These are phyloP conservation scores for Pseudogymnoascus sp. DNA, from an alignment of 2,329 filamentous ascomycete species.

Conservation along the genomic window DNA sequence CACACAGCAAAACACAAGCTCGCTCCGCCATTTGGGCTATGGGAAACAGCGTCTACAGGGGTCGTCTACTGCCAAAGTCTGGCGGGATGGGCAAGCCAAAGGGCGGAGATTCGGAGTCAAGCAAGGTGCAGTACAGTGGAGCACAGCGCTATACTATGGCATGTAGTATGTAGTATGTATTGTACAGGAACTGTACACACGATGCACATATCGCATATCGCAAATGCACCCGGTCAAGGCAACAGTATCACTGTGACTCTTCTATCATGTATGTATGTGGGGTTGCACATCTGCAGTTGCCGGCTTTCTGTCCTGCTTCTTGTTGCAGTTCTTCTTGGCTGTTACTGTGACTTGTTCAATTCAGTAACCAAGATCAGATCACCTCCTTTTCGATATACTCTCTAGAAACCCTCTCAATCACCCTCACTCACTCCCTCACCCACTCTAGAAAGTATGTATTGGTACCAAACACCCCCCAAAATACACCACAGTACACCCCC, in stretches of 20 bases:
- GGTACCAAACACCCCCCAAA: neutral
- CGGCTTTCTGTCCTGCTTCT: neutral
- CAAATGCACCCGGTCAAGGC: neutral
- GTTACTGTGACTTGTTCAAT: neutral
- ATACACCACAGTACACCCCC: neutral
- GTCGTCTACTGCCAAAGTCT: neutral
- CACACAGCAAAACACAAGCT: neutral
- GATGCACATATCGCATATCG: neutral
- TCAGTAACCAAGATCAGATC: neutral
- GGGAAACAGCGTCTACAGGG: neutral
- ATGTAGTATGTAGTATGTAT: neutral
- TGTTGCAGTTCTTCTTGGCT: neutral
- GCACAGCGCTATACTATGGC: neutral
- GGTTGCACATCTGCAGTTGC: neutral
- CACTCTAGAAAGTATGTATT: neutral
- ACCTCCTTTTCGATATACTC: neutral
- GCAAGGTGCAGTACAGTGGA: neutral
- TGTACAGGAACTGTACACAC: neutral
- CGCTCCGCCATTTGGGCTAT: neutral
- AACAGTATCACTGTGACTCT: neutral
- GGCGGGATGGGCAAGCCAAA: neutral
- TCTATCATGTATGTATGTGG: neutral
- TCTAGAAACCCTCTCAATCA: neutral
- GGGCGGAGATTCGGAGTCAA: neutral
- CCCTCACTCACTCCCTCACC: neutral